Evolutionary conservation across 345 rosid genomes (phyloP).

Genomic region (Jatropha curcas): DNA sequence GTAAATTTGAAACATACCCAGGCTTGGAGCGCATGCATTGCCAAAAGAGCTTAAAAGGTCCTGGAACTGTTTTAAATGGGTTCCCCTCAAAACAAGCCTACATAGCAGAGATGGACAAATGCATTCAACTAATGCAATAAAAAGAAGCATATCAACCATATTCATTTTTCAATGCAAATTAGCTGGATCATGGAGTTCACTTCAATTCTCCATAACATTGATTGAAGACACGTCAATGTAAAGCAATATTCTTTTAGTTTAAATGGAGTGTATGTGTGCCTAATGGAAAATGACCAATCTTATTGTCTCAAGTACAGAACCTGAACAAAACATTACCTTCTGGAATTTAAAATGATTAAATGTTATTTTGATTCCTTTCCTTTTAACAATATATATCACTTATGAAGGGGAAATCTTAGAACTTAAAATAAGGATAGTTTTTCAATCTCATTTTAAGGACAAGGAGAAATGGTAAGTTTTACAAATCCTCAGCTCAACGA

Average conservation of each 20-base stretch:
- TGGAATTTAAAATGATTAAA: background rate
- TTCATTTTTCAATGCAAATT: background rate
- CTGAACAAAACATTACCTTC: conserved; percentile 1
- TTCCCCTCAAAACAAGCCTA: conserved; percentile 98
- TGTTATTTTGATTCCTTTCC: background rate
- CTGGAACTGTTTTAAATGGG: conserved; percentile 97
- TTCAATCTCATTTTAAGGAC: background rate
- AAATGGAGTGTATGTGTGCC: background rate
- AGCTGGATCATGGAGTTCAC: background rate
- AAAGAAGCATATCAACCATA: background rate
- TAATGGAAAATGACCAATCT: background rate
- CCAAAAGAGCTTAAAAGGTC: conserved; percentile 93
- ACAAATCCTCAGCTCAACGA: background rate
- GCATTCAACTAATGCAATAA: background rate
- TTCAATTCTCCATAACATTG: background rate
- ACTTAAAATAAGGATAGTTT: background rate
- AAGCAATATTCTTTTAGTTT: background rate
- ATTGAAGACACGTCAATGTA: background rate
- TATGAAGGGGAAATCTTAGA: background rate
- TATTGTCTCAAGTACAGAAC: background rate
- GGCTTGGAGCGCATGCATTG: conserved; percentile 96
- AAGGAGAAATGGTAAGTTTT: background rate
- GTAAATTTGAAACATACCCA: conserved; percentile 51
- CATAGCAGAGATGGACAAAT: background rate
- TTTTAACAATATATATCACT: background rate